These are phyloP conservation scores for Dothidotthia symphoricarpi DNA, from an alignment of 2,329 filamentous ascomycete genomes.

Conservation along the genomic window DNA sequence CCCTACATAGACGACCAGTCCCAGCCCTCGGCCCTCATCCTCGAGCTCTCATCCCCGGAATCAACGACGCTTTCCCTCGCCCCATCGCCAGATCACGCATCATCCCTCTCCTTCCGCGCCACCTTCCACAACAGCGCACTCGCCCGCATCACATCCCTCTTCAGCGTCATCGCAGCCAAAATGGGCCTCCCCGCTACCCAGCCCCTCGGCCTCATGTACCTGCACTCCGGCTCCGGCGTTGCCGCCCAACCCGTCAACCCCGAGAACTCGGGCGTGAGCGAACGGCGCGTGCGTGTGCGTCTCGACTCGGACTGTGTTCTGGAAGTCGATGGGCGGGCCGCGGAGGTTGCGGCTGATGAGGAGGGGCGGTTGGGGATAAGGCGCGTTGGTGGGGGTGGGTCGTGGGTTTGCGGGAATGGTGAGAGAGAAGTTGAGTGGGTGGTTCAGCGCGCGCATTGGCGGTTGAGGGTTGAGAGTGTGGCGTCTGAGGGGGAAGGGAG, in stretches of 20 bases:
- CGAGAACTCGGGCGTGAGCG: slow-evolving; percentile 66
- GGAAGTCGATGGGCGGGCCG: slow-evolving; percentile 23
- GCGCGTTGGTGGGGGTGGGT: neutral
- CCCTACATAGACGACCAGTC: slow-evolving; percentile 78
- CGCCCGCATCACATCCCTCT: slow-evolving; percentile 67
- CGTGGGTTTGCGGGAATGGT: slow-evolving; percentile 20
- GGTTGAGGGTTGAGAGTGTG: slow-evolving; percentile 57
- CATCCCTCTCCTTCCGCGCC: slow-evolving; percentile 48
- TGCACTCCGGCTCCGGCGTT: slow-evolving; percentile 57
- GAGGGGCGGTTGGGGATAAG: slow-evolving; percentile 19
- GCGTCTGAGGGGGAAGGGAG: slow-evolving; percentile 46
- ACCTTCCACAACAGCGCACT: slow-evolving; percentile 73
- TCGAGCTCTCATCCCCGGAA: slow-evolving; percentile 61
- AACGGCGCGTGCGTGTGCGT: slow-evolving; percentile 60
- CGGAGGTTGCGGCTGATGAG: slow-evolving; percentile 18
- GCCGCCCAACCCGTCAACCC: slow-evolving; percentile 63
- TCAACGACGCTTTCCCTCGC: slow-evolving; percentile 45
- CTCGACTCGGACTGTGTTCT: slow-evolving; percentile 23
- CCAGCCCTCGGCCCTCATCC: slow-evolving; percentile 63
- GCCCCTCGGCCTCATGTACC: slow-evolving; percentile 66
- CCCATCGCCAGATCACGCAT: slow-evolving; percentile 3
- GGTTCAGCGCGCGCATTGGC: slow-evolving; percentile 43
- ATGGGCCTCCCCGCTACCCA: slow-evolving; percentile 63
- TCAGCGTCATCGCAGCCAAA: slow-evolving; percentile 80
- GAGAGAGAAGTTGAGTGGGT: slow-evolving; percentile 33